Evolutionary conservation across 148 eudicot species (phyloP).

Genomic region (Polygonum aviculare): DNA sequence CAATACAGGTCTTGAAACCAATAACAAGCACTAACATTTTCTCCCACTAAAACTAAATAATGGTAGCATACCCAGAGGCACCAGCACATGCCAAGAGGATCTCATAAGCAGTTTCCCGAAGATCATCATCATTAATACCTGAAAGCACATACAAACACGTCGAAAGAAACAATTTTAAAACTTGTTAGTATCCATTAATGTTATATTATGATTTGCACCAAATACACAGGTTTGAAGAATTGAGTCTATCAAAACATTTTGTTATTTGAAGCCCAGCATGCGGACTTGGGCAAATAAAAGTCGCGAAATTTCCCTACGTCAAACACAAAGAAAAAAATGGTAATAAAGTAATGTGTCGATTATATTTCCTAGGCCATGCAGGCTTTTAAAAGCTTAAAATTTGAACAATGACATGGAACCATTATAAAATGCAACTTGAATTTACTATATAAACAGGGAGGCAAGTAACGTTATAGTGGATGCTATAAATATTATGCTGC

Average conservation of each 20-base stretch:
- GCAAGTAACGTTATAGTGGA: background rate
- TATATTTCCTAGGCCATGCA: background rate
- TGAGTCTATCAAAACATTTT: background rate
- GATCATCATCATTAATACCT: conserved; percentile 91
- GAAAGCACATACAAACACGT: conserved; percentile 10
- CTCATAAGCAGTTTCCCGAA: conserved; percentile 95
- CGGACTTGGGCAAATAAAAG: too few relatives aligned
- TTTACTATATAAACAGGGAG: background rate
- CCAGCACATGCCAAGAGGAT: conserved; percentile 97
- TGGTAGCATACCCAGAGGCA: conserved; percentile 77
- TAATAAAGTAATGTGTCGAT: background rate
- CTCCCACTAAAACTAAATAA: conserved; percentile 14
- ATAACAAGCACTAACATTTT: conserved; percentile 7
- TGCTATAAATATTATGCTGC: background rate
- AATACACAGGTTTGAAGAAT: background rate
- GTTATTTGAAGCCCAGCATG: too few relatives aligned
- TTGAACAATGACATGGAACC: background rate
- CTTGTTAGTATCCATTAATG: background rate
- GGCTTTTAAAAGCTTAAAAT: background rate
- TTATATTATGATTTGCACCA: background rate
- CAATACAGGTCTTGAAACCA: background rate
- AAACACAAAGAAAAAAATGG: background rate
- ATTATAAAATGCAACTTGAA: background rate
- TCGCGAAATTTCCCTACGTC: background rate
- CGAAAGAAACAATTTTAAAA: background rate